Evolutionary conservation across 2,329 filamentous ascomycete genomes (phyloP).

Genomic region (Xylariales sp.): DNA sequence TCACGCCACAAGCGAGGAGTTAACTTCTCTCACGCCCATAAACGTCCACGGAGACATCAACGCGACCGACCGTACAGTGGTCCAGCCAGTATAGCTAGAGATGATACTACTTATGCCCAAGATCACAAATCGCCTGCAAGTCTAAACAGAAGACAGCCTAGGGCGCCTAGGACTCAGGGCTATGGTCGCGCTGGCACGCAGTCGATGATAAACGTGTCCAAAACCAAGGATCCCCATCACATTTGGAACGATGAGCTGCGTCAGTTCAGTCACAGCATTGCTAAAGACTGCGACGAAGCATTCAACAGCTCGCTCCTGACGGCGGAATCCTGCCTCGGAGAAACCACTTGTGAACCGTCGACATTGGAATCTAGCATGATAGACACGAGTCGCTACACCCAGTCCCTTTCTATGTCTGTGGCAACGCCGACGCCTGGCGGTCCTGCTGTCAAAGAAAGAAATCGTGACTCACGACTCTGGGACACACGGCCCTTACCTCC

Average conservation of each 20-base stretch:
- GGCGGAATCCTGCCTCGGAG: constrained; percentile 13
- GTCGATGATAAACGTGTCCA: constrained; percentile 21
- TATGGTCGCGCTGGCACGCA: constrained; percentile 14
- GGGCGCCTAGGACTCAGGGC: constrained; percentile 9
- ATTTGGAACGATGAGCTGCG: constrained; percentile 68
- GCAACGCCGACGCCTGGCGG: constrained; percentile 13
- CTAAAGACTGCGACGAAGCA: constrained; percentile 86
- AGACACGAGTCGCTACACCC: background rate
- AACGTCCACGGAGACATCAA: constrained; percentile 20
- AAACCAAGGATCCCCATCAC: constrained; percentile 14
- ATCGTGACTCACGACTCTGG: constrained; percentile 27
- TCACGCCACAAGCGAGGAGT: constrained; percentile 48
- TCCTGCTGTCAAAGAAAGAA: constrained; percentile 7
- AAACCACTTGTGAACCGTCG: constrained; percentile 11
- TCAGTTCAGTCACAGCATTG: constrained; percentile 78
- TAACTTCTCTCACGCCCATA: constrained; percentile 48
- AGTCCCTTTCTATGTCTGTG: constrained; percentile 3
- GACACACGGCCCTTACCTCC: constrained; percentile 48
- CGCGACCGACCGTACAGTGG: constrained; percentile 6
- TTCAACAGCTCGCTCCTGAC: constrained; percentile 64
- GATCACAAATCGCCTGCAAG: constrained; percentile 18
- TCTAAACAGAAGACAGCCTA: constrained; percentile 15
- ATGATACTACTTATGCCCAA: constrained; percentile 21
- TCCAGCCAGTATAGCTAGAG: constrained; percentile 24
- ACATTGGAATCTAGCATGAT: constrained; percentile 5